Conservation (phyloP, 805 yeast genomes). For the Candida suzukii region DNA sequence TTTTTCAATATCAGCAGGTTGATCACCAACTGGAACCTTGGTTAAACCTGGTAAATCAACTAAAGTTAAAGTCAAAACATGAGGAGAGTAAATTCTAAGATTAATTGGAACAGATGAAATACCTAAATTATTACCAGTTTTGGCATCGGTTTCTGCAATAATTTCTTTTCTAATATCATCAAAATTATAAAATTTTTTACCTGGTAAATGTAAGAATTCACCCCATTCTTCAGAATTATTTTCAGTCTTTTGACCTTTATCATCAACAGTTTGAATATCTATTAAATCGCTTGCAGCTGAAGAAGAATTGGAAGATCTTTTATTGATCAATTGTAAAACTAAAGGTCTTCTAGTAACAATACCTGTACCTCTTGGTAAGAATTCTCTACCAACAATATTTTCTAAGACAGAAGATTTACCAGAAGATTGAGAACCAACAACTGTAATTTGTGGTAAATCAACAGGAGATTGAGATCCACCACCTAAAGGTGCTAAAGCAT, state of each 20-base stretch:
- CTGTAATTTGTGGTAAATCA: constrained; percentile 92
- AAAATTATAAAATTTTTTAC: constrained; percentile 80
- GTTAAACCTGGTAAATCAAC: constrained; percentile 97
- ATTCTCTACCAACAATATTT: constrained; percentile 87
- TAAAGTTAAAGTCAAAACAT: constrained; percentile 85
- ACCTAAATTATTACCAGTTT: constrained; percentile 78
- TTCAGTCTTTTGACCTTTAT: constrained; percentile 47
- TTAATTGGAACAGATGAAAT: constrained; percentile 91
- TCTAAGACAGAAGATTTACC: constrained; percentile 89
- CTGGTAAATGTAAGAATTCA: constrained; percentile 89
- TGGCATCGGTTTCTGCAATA: constrained; percentile 83
- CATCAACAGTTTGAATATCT: constrained; percentile 36
- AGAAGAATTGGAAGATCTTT: constrained; percentile 32
- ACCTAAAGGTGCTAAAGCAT: constrained; percentile 95
- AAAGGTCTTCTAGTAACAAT: constrained; percentile 88
- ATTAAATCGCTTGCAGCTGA: constrained; percentile 30
- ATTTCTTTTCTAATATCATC: constrained; percentile 86
- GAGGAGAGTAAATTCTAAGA: constrained; percentile 87
- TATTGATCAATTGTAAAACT: constrained; percentile 73
- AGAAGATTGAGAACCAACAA: constrained; percentile 85
- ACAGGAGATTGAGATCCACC: constrained; percentile 86
- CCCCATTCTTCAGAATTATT: constrained; percentile 92
- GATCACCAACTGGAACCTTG: constrained; percentile 98
- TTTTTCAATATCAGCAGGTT: constrained; percentile 92
- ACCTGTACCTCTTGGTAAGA: constrained; percentile 88